Conservation (phyloP, 805 yeast genomes). For the Grigorovia transvaalensis region DNA sequence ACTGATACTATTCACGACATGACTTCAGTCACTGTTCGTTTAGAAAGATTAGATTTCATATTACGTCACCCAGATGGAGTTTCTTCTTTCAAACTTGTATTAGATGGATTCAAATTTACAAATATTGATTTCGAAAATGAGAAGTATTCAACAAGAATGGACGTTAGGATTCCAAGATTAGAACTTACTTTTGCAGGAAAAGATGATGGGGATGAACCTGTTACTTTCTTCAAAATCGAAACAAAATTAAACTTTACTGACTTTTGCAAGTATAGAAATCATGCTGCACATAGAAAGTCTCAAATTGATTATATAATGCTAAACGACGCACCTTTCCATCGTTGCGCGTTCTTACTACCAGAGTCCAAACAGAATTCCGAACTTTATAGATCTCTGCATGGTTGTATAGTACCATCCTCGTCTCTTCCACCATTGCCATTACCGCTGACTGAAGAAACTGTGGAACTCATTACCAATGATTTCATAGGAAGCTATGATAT, state of each 20-base stretch:
- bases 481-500: slow-evolving; percentile 23
- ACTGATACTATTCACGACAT: slow-evolving; percentile 57
- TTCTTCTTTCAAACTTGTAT: slow-evolving; percentile 14
- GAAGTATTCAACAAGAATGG: slow-evolving; percentile 47
- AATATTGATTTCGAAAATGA: slow-evolving; percentile 63
- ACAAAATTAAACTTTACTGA: slow-evolving; percentile 55
- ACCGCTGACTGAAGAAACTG: slow-evolving; percentile 45
- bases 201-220: slow-evolving; percentile 18
- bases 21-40: slow-evolving; percentile 47
- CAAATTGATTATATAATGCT: slow-evolving; percentile 58
- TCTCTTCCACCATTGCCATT: slow-evolving; percentile 53
- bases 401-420: slow-evolving; percentile 48
- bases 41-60: slow-evolving; percentile 38
- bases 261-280: slow-evolving; percentile 44
- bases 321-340: slow-evolving; percentile 77
- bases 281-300: slow-evolving; percentile 29
- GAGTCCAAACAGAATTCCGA: slow-evolving; percentile 36
- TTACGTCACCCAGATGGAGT: slow-evolving; percentile 29
- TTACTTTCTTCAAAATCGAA: slow-evolving; percentile 32
- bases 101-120: slow-evolving; percentile 29
- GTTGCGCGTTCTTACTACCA: slow-evolving; percentile 63
- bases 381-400: slow-evolving; percentile 38
- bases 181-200: slow-evolving; percentile 14
- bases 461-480: slow-evolving; percentile 33
- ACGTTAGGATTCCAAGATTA: slow-evolving; percentile 42